Evolutionary conservation across 306 rosid species (phyloP).

Genomic region (Fragaria nilgerrensis): DNA sequence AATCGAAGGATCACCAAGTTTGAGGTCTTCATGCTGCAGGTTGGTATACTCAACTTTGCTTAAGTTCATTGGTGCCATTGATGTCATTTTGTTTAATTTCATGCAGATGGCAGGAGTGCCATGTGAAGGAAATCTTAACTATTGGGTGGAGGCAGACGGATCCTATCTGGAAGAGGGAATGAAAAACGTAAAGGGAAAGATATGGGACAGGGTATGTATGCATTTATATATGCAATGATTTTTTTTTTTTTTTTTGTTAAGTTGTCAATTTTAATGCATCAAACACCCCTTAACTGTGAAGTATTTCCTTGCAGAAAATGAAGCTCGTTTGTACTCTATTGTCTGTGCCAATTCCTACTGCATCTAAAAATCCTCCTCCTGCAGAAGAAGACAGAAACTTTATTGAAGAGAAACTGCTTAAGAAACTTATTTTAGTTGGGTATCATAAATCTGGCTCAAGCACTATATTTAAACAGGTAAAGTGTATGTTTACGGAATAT

Average conservation of each 20-base stretch:
- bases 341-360: conserved; percentile 60
- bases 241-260: conserved; percentile 7
- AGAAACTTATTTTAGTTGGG: conserved; percentile 65
- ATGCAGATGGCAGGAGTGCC: conserved; percentile 66
- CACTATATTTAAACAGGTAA: conserved; percentile 79
- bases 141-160: conserved; percentile 73
- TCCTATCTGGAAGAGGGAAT: conserved; percentile 82
- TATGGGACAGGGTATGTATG: conserved; percentile 68
- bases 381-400: conserved; percentile 12
- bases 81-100: conserved; percentile 16
- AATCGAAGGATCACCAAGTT: conserved; percentile 51
- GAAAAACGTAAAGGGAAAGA: conserved; percentile 45
- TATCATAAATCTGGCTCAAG: conserved; percentile 67
- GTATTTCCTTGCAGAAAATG: conserved; percentile 37
- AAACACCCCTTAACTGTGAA: conserved; percentile 11
- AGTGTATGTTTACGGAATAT: conserved; percentile 8
- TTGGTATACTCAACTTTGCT: conserved; percentile 13
- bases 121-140: conserved; percentile 62
- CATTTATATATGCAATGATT: conserved; percentile 15
- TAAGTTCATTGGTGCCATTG: conserved; percentile 9
- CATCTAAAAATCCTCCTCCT: conserved; percentile 7
- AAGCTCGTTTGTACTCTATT: conserved; percentile 49
- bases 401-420: conserved; percentile 28
- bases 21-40: conserved; percentile 63
- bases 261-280: not conserved